These are phyloP conservation scores for Saxispiralis lemnorum DNA, from an alignment of 495 filamentous ascomycete genomes.

Conservation along the genomic window DNA sequence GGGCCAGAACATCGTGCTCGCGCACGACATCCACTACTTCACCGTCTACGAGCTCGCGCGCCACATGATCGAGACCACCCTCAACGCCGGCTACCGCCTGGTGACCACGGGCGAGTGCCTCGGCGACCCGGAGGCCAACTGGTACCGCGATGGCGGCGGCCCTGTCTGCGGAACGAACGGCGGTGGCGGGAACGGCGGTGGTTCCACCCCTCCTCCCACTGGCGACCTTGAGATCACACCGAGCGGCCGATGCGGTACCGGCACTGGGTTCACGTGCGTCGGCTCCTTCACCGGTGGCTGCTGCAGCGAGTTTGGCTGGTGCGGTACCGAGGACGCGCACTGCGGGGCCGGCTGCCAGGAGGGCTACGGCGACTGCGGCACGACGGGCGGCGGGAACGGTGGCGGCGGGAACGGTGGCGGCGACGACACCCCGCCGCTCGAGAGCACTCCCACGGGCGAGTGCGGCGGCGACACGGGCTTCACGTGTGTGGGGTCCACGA, in stretches of 20 bases:
- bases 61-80: slow-evolving; percentile 48
- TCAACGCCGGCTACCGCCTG: slow-evolving; percentile 38
- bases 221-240: slow-evolving; percentile 5
- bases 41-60: slow-evolving; percentile 60
- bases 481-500: slow-evolving; percentile 32
- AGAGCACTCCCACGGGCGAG: slow-evolving; percentile 5
- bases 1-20: slow-evolving; percentile 42
- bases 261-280: slow-evolving; percentile 8
- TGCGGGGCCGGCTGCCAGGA: slow-evolving; percentile 16
- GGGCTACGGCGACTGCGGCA: slow-evolving; percentile 12
- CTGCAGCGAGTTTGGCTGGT: slow-evolving; percentile 9
- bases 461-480: slow-evolving; percentile 28
- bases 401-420: not conserved
- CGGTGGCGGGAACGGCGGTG: slow-evolving; percentile 8
- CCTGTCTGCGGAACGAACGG: slow-evolving; percentile 15
- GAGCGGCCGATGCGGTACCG: slow-evolving; percentile 22
- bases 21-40: slow-evolving; percentile 65
- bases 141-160: slow-evolving; percentile 37
- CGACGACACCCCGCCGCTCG: slow-evolving; percentile 9
- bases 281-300: slow-evolving; percentile 10
- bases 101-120: slow-evolving; percentile 64
- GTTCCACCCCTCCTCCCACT: slow-evolving; percentile 15
- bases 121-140: slow-evolving; percentile 48
- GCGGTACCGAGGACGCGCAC: slow-evolving; percentile 9
- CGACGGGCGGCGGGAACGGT: not conserved